Base-by-base conservation (phyloP, 371 early-diverging fungal species). In the Mortierella sp. region DNA sequence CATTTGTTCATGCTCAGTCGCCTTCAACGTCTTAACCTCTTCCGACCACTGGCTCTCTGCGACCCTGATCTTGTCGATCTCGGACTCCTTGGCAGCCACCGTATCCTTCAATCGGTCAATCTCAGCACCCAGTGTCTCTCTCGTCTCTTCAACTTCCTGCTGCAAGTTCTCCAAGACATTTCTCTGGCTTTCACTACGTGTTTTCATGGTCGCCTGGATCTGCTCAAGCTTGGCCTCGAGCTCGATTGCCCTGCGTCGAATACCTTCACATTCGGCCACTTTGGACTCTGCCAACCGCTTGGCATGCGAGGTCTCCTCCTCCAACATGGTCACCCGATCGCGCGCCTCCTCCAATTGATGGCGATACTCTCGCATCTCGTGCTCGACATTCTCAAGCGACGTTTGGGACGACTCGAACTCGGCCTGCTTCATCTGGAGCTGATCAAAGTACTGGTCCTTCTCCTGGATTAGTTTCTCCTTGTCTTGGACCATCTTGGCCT, bases 351-450 rank as follows among this genome's bases (percentile, higher is more conserved):
- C 89, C 11, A 90, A 70, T 38, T 92, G 89, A 28, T 89, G 91
- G 47, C 90, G 89, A 26, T 79, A 85, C 71, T 93, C 92, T 21
- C 89, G 88, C 71, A 92, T 79, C 45, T 90, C 90, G 74, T 91
- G 91, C 74, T 91, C 91, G 24, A 92, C 80, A 65, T 92, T 89
- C 65, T 94, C 93, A 0, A 94, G 88, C 74, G 91, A 89, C 28
- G 91, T 90, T 80, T 93, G 94, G 9, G 92, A 91, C 21, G 93
- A 90, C 80, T 95, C 95, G 73, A 94, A 92, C 84, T 96, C 95
- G 26, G 95, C 95, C 71, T 92, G 91, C 78, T 91, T 91, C 48
- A 92, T 89, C 74, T 93, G 93, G 10, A 94, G 88, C 60, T 93
- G 91, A 58, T 94, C 95, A 89, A 91, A 90, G 77, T 92, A 86